These are phyloP conservation scores for Xylariaceae sp. DNA, from an alignment of 2,329 filamentous ascomycete genomes.

Conservation along the genomic window DNA sequence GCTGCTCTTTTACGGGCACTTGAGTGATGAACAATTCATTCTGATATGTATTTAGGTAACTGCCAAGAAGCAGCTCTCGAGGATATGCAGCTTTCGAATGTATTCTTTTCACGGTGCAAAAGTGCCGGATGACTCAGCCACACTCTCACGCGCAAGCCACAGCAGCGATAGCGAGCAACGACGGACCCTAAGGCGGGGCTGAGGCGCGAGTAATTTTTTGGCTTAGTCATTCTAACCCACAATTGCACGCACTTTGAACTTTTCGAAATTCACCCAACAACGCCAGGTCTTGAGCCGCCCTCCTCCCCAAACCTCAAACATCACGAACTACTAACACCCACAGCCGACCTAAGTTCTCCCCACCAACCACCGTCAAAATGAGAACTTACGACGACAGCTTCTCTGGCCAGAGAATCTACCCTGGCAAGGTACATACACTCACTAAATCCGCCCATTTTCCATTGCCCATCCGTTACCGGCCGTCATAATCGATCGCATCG, in stretches of 20 bases:
- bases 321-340: constrained; percentile 32
- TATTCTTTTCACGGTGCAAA: background rate
- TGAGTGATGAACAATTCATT: background rate
- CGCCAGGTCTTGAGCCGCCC: constrained; percentile 12
- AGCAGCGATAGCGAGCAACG: constrained; percentile 20
- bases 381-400: constrained; percentile 63
- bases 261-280: constrained; percentile 28
- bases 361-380: constrained; percentile 47
- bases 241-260: constrained; percentile 30
- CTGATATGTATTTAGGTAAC: background rate
- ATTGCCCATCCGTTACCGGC: constrained; percentile 15
- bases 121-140: constrained; percentile 6
- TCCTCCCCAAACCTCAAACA: constrained; percentile 19
- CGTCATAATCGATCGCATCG: constrained; percentile 26
- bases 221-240: constrained; percentile 32
- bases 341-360: constrained; percentile 36
- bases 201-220: constrained; percentile 10
- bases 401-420: constrained; percentile 63
- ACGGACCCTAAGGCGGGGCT: constrained; percentile 24
- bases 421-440: constrained; percentile 54
- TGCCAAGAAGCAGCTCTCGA: background rate
- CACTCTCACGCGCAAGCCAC: constrained; percentile 22
- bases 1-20: too few relatives aligned
- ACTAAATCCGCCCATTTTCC: background rate
- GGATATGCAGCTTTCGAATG: constrained; percentile 6